Conservation (phyloP, 179 eudicot genomes). For the Pouteria campechiana region DNA sequence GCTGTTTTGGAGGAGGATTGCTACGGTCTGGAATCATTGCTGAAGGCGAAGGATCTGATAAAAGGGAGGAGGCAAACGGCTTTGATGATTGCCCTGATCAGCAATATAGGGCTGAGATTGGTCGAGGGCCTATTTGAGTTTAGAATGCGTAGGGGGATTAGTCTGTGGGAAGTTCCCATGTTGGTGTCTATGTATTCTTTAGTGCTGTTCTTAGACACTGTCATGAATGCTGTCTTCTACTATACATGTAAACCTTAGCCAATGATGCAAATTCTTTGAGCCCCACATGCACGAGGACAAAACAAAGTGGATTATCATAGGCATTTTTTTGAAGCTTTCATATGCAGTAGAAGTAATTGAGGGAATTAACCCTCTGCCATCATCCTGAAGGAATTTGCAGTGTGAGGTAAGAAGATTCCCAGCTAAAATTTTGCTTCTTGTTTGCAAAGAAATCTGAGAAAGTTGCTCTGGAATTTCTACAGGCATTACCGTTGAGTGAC, state of each 20-base stretch:
- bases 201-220: constrained; percentile 8
- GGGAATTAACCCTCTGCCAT: too few relatives aligned
- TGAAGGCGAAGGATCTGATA: constrained; percentile 4
- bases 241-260: constrained; percentile 3
- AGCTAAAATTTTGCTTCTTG: too few relatives aligned
- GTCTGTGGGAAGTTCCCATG: constrained; percentile 8
- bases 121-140: constrained; percentile 7
- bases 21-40: constrained; percentile 4
- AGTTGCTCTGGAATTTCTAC: too few relatives aligned
- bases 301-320: too few relatives aligned
- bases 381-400: too few relatives aligned
- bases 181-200: constrained; percentile 13
- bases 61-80: constrained; percentile 7
- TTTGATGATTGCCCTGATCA: background rate
- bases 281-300: too few relatives aligned
- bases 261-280: too few relatives aligned
- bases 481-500: too few relatives aligned
- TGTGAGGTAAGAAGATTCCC: too few relatives aligned
- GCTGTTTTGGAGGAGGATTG: constrained; percentile 6
- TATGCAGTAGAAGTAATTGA: too few relatives aligned
- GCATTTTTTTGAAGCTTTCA: too few relatives aligned
- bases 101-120: constrained; percentile 4
- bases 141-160: constrained; percentile 5
- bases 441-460: too few relatives aligned
- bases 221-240: constrained; percentile 2